Percentiles rank a stretch among this genome's conserved stretches.
These are phyloP conservation scores for Cucurbita argyrosperma DNA, from an alignment of 306 rosid genomes.

Conservation along the genomic window DNA sequence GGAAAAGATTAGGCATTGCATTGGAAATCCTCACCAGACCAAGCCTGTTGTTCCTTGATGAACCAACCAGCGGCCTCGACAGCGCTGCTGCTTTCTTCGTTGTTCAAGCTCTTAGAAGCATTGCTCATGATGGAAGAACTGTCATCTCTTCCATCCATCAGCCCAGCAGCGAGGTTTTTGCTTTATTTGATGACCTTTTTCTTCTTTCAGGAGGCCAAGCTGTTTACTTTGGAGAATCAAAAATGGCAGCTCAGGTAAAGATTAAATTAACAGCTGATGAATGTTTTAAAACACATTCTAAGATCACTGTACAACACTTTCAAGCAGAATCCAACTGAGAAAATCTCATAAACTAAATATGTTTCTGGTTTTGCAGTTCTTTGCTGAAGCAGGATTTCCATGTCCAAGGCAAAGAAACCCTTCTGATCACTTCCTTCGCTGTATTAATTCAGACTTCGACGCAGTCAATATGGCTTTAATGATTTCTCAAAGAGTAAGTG, in stretches of 20 bases:
- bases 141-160: conserved; percentile 81
- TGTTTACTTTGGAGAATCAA: conserved; percentile 59
- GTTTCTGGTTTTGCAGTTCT: conserved; percentile 40
- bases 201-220: conserved; percentile 78
- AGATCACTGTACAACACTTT: background rate
- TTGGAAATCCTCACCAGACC: conserved; percentile 81
- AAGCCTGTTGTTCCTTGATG: conserved; percentile 71
- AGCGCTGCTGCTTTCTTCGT: conserved; percentile 92
- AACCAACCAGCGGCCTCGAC: conserved; percentile 87
- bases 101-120: conserved; percentile 53
- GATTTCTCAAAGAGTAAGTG: conserved; percentile 30
- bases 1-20: conserved; percentile 82
- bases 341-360: background rate
- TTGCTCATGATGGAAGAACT: conserved; percentile 72
- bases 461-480: conserved; percentile 26
- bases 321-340: background rate
- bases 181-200: conserved; percentile 82
- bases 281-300: background rate
- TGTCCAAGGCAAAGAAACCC: conserved; percentile 89
- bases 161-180: conserved; percentile 89
- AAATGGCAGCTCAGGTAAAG: conserved; percentile 56
- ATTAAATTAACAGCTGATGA: background rate
- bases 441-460: conserved; percentile 83
- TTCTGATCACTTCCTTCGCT: conserved; percentile 88
- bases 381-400: conserved; percentile 70